Evolutionary conservation across 192 early-diverging fungal genomes (phyloP), one percentile per base, ranked within the genome.

Genomic region (Lunasporangiospora selenospora): DNA sequence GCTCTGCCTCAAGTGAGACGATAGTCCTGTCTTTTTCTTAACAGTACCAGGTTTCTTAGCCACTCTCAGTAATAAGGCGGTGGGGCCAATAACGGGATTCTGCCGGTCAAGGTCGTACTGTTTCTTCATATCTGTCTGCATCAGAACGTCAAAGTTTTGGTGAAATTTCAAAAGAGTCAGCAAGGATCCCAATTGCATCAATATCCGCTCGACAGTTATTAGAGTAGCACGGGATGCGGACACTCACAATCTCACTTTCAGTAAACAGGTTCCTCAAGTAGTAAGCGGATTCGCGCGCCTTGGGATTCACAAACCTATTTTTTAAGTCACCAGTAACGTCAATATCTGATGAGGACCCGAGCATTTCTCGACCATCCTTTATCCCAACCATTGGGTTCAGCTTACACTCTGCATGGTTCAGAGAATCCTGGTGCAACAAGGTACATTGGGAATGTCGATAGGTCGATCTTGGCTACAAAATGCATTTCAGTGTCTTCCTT

Each of bases 401-500:
- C 66, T 21, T 55, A 69, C 66, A 69, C 26, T 4, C 55, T 49
- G 37, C 66, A 69, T 8, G 66, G 66, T 15, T 55, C 43, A 18
- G 58, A 47, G 27, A 57, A 69, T 2, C 58, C 57, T 8, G 57
- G 51, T 9, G 44, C 37, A 10, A 69, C 31, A 12, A 69, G 48
- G 11, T 38, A 69, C 3, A 53, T 26, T 11, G 66, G 66, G 16
- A 69, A 69, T 32, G 42, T 59, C 18, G 43, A 49, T 1, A 61
- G 43, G 19, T 33, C 23, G 58, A 69, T 59, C 44, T 48, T 60
- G 0, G 66, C 57, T 16, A 69, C 44, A 27, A 69, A 24, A 41
- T 69, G 66, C 66, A 69, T 69, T 31, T 69, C 66, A 27, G 58
- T 55, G 23, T 61, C 58, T 16, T 69, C 66, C 10, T 31, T 31